A percentile compares a stretch with the other conserved stretches of the same genome.
Evolutionary conservation across 164 flowering plant genomes (phyloP).

Genomic region (Magnolia changhungtana): DNA sequence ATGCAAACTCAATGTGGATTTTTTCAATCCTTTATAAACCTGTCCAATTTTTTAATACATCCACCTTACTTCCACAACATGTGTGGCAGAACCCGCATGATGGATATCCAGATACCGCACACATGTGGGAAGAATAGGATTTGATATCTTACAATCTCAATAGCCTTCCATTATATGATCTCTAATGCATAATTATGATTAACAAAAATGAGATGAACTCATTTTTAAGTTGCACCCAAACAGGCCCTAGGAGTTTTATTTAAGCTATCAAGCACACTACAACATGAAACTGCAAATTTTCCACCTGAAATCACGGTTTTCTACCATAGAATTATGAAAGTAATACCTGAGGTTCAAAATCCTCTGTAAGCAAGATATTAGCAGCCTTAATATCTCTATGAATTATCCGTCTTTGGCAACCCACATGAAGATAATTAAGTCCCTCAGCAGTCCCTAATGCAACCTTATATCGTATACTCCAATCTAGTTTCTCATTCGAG

Average conservation of each 20-base stretch:
- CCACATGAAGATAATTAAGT: slow-evolving; percentile 79
- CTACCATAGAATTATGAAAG: background rate
- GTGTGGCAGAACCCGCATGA: too few relatives aligned
- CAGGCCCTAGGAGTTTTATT: background rate
- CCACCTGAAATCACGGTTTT: too few relatives aligned
- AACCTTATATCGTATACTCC: slow-evolving; percentile 67
- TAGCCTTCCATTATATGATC: too few relatives aligned
- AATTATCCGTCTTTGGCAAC: slow-evolving; percentile 77
- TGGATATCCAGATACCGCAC: background rate
- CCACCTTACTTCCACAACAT: too few relatives aligned
- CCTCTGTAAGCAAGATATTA: slow-evolving; percentile 75
- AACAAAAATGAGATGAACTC: background rate
- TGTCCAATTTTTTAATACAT: too few relatives aligned
- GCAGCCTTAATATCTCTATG: slow-evolving; percentile 91
- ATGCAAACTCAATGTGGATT: too few relatives aligned
- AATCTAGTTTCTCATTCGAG: slow-evolving; percentile 44
- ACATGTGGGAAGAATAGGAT: background rate
- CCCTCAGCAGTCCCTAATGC: slow-evolving; percentile 80
- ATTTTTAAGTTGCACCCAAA: background rate
- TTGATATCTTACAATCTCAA: background rate
- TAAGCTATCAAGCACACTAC: too few relatives aligned
- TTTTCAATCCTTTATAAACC: too few relatives aligned
- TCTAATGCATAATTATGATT: too few relatives aligned
- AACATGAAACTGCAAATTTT: too few relatives aligned
- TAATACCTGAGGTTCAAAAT: slow-evolving; percentile 80